Evolutionary conservation across 495 filamentous ascomycete species (phyloP).

Genomic region (Eremomyces bilateralis): DNA sequence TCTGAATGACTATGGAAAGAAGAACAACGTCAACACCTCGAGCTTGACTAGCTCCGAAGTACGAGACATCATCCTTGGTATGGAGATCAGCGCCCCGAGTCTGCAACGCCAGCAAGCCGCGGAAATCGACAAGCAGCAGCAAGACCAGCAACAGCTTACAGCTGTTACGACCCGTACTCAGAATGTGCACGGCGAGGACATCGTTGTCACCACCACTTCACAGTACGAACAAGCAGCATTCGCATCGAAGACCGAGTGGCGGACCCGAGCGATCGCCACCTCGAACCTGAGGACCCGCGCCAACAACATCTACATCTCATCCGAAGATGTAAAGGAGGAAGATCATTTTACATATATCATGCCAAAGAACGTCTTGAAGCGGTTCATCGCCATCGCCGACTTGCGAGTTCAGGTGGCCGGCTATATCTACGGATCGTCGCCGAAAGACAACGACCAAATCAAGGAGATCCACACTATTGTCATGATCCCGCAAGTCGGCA

Average conservation of each 20-base stretch:
- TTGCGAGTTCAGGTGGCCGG: conserved; percentile 90
- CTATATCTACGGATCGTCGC: conserved; percentile 85
- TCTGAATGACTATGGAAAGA: conserved; percentile 96
- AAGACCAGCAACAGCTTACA: conserved; percentile 89
- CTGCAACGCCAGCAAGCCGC: conserved; percentile 98
- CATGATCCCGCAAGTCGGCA: conserved; percentile 93
- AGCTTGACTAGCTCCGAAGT: conserved; percentile 93
- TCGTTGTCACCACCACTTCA: conserved; percentile 93
- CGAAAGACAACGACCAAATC: conserved; percentile 83
- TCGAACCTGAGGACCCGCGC: conserved; percentile 85
- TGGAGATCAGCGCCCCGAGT: conserved; percentile 97
- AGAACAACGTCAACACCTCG: conserved; percentile 97
- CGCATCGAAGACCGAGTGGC: conserved; percentile 97
- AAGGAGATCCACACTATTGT: conserved; percentile 94
- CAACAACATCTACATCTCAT: conserved; percentile 98
- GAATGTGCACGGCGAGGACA: conserved; percentile 93
- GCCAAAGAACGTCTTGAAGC: conserved; percentile 97
- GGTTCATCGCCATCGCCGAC: conserved; percentile 96
- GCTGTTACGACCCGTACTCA: conserved; percentile 97
- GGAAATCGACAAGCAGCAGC: conserved; percentile 97
- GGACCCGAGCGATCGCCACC: conserved; percentile 86
- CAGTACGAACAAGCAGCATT: conserved; percentile 95
- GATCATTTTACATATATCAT: conserved; percentile 85
- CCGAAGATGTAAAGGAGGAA: conserved; percentile 65
- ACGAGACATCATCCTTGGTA: conserved; percentile 95